A percentile compares a stretch with the other conserved stretches of the same genome.
Conservation (phyloP, 2,329 filamentous ascomycete species). For the Calonectria naviculata region DNA sequence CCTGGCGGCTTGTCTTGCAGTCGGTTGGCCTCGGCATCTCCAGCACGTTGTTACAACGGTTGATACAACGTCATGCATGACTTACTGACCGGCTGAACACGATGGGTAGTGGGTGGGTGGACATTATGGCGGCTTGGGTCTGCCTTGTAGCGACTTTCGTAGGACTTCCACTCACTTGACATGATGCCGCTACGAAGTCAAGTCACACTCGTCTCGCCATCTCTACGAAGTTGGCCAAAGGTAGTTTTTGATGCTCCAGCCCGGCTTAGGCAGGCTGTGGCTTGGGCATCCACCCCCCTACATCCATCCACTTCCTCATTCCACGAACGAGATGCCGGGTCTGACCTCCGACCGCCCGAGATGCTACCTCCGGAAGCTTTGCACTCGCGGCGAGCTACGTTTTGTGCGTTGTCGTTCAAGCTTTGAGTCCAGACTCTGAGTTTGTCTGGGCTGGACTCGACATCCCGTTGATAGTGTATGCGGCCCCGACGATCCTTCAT, state of each 20-base stretch:
- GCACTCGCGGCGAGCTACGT: background rate
- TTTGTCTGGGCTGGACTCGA: slow-evolving; percentile 28
- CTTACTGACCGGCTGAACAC: slow-evolving; percentile 1
- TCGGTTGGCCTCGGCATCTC: slow-evolving; percentile 15
- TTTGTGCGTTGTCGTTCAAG: background rate
- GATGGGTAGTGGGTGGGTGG: slow-evolving; percentile 1
- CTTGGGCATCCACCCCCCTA: slow-evolving; percentile 8
- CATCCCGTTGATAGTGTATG: slow-evolving; percentile 24
- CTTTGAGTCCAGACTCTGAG: slow-evolving; percentile 22
- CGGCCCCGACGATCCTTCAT: slow-evolving; percentile 16
- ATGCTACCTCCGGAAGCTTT: background rate
- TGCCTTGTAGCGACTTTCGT: background rate
- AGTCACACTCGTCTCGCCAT: background rate
- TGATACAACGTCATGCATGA: slow-evolving; percentile 10
- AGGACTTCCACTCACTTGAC: background rate
- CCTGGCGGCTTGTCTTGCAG: background rate
- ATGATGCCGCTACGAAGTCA: background rate
- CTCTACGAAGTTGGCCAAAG: background rate
- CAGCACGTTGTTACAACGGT: slow-evolving; percentile 1
- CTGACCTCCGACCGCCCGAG: background rate
- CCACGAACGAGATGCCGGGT: slow-evolving; percentile 1
- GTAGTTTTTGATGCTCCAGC: background rate
- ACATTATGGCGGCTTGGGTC: background rate
- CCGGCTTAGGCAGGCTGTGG: slow-evolving; percentile 3
- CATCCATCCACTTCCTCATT: slow-evolving; percentile 20